phyloP scores from a whole-genome alignment of 2,329 filamentous ascomycete species.

The Cladophialophora bantiana region DNA sequence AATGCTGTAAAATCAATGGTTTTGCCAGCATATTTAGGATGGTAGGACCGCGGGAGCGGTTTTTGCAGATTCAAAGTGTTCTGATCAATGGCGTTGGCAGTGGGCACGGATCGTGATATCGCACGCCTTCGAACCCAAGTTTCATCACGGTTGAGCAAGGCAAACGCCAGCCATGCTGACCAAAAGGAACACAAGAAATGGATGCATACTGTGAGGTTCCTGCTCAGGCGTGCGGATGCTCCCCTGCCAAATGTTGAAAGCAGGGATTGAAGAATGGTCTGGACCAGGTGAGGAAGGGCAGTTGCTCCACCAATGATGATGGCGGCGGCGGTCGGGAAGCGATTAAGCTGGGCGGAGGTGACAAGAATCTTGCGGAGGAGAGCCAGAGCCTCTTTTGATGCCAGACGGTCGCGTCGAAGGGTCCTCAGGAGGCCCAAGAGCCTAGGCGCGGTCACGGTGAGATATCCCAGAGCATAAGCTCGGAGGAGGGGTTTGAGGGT shows the following conservation, averaged over 20 bases:
- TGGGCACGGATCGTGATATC: conserved; percentile 27
- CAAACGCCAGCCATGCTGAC: conserved; percentile 59
- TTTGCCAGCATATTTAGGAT: conserved; percentile 66
- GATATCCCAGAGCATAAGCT: conserved; percentile 58
- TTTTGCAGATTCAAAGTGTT: conserved; percentile 33
- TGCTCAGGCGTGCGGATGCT: not conserved
- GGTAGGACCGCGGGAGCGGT: conserved; percentile 32
- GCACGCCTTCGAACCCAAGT: conserved; percentile 37
- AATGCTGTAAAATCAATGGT: conserved; percentile 87
- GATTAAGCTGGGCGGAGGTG: conserved; percentile 39
- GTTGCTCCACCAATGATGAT: conserved; percentile 61
- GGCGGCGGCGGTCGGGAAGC: conserved; percentile 51
- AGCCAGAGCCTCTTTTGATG: conserved; percentile 45
- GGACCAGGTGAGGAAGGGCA: conserved; percentile 48
- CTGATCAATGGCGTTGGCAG: conserved; percentile 18
- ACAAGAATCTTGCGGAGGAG: conserved; percentile 39
- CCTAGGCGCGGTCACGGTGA: conserved; percentile 56
- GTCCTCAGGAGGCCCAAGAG: conserved; percentile 50
- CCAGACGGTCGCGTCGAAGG: conserved; percentile 45
- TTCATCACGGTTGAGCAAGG: conserved; percentile 52
- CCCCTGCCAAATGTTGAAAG: conserved; percentile 28
- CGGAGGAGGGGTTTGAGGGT: conserved; percentile 46
- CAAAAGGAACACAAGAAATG: conserved; percentile 56
- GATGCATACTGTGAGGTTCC: not conserved
- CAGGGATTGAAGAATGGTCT: conserved; percentile 42